phyloP scores from a whole-genome alignment of 2,329 filamentous ascomycete genomes.

The Hawksworthiomyces lignivorus region DNA sequence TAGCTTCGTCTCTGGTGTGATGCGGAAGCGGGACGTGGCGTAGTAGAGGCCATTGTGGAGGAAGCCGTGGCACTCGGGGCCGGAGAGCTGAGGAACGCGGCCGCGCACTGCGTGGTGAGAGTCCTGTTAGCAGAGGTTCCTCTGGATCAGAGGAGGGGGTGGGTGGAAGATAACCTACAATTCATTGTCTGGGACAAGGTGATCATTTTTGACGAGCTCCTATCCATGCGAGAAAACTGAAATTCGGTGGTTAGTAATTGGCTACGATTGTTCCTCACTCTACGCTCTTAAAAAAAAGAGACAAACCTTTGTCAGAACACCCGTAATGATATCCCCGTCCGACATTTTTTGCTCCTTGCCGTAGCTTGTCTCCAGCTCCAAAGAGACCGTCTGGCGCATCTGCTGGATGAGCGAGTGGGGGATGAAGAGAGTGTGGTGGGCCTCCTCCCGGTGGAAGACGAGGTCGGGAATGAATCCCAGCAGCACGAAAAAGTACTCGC shows the following conservation, averaged over 20 bases:
- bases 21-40: neutral
- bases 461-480: slow-evolving; percentile 2
- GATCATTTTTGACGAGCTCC: neutral
- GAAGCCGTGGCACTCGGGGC: neutral
- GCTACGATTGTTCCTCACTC: neutral
- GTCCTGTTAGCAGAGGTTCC: neutral
- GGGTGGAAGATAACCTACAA: neutral
- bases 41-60: slow-evolving; percentile 2
- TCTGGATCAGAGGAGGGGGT: too few relatives aligned
- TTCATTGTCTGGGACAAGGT: slow-evolving; percentile 4
- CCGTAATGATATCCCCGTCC: slow-evolving; percentile 5
- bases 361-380: neutral
- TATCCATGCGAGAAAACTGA: neutral
- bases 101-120: slow-evolving; percentile 4
- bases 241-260: neutral
- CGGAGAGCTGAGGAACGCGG: slow-evolving; percentile 2
- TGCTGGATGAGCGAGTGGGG: neutral
- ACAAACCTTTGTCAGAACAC: neutral
- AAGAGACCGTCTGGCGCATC: neutral
- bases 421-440: neutral
- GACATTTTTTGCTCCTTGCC: neutral
- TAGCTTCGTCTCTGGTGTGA: neutral
- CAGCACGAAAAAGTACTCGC: neutral
- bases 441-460: neutral
- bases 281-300: neutral